phyloP scores from a whole-genome alignment of 2,329 filamentous ascomycete species.

The Apiospora pterosperma region DNA sequence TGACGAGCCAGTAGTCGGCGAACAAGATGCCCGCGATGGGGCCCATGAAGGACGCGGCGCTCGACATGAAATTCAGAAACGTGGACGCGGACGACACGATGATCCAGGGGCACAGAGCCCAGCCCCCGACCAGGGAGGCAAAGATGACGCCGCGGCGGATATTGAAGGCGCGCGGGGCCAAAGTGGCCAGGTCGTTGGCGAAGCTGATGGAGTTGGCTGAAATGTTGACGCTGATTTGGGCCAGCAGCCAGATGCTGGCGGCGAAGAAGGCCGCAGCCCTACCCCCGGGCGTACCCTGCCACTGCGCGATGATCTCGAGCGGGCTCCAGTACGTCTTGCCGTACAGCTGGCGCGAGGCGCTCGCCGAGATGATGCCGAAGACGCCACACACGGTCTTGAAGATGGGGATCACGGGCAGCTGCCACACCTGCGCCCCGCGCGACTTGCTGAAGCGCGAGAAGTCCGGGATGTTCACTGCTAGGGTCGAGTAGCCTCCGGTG shows the following conservation, averaged over 20 bases:
- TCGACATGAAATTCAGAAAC: constrained; percentile 29
- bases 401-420: constrained; percentile 44
- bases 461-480: constrained; percentile 48
- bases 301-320: constrained; percentile 42
- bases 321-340: constrained; percentile 47
- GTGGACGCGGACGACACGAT: constrained; percentile 26
- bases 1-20: constrained; percentile 24
- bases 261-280: constrained; percentile 29
- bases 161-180: constrained; percentile 28
- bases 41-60: constrained; percentile 32
- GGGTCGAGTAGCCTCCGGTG: constrained; percentile 44
- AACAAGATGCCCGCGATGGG: constrained; percentile 20
- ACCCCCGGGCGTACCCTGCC: constrained; percentile 25
- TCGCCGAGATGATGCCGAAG: constrained; percentile 45
- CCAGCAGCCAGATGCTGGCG: constrained; percentile 36
- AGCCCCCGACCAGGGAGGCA: constrained; percentile 27
- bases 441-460: constrained; percentile 34
- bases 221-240: constrained; percentile 26
- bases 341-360: constrained; percentile 40
- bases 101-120: constrained; percentile 33
- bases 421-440: constrained; percentile 41
- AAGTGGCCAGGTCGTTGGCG: constrained; percentile 27
- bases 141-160: constrained; percentile 28
- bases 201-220: constrained; percentile 26
- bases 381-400: constrained; percentile 43